These are phyloP conservation scores for rapeseed (Brassica napus) DNA, from an alignment of 345 rosid species.

Conservation along the genomic window DNA sequence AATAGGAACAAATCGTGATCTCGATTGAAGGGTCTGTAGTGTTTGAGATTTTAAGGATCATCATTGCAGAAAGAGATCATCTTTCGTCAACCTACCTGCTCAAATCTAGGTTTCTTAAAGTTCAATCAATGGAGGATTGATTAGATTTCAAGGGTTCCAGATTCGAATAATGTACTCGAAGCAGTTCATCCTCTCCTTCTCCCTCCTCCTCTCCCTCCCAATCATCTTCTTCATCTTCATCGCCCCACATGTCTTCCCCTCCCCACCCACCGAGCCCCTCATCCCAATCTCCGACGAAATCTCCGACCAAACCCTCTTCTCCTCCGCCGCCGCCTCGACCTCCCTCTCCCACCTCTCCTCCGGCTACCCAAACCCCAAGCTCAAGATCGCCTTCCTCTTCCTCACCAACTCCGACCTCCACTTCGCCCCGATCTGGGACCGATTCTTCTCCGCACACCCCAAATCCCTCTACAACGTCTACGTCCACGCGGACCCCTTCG, in stretches of 20 bases:
- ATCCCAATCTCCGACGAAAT: conserved; percentile 73
- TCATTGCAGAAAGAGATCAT: background rate
- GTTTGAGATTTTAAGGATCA: background rate
- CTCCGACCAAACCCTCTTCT: conserved; percentile 69
- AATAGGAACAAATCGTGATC: background rate
- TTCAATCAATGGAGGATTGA: conserved; percentile 17
- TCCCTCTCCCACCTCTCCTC: conserved; percentile 64
- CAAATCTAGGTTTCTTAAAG: no score
- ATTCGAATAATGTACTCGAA: conserved; percentile 50
- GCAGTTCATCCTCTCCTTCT: conserved; percentile 51
- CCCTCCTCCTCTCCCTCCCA: conserved; percentile 52
- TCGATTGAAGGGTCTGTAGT: background rate
- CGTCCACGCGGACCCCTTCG: conserved; percentile 84
- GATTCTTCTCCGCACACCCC: conserved; percentile 51
- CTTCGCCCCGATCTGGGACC: conserved; percentile 79
- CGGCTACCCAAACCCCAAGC: conserved; percentile 49
- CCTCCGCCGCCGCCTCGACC: conserved; percentile 53
- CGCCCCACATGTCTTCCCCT: conserved; percentile 53
- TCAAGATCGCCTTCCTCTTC: conserved; percentile 88
- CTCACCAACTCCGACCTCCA: conserved; percentile 89
- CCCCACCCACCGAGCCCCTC: conserved; percentile 54
- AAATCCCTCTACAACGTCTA: conserved; percentile 66
- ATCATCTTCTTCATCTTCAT: conserved; percentile 47
- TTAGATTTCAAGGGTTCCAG: conserved; percentile 25
- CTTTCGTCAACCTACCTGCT: no score